Conservation (phyloP, 257 asterid genomes). For the Solanum ossicruentum region DNA sequence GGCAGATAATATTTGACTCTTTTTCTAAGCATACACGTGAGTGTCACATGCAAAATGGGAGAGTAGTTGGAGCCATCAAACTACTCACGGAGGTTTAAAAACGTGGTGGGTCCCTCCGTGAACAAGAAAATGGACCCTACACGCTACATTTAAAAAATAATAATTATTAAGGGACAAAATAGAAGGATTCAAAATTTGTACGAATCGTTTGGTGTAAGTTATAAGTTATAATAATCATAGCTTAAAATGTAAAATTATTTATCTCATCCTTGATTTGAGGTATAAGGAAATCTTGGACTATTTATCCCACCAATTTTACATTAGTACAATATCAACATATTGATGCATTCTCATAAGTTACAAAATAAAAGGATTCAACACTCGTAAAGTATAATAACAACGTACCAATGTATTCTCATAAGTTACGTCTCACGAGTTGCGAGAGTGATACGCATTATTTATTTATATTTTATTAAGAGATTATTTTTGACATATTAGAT, state of each 20-base stretch:
- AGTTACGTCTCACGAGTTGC: neutral
- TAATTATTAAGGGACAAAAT: neutral
- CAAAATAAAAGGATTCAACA: neutral
- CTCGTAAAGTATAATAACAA: neutral
- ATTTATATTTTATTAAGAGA: neutral
- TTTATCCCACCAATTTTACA: no score
- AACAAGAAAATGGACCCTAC: conserved; percentile 2
- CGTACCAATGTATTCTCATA: neutral
- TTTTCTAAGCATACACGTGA: conserved; percentile 1
- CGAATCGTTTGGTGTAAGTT: no score
- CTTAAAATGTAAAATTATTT: no score
- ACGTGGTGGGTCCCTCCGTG: conserved; percentile 8
- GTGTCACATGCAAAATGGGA: conserved; percentile 6
- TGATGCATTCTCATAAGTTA: neutral
- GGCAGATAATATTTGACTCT: neutral
- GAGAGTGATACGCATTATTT: neutral
- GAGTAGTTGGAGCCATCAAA: neutral
- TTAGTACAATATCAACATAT: neutral
- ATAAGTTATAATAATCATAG: no score
- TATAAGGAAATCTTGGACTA: no score
- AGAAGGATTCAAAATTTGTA: neutral
- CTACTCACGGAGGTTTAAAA: neutral
- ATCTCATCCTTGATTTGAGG: no score
- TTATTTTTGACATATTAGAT: no score
- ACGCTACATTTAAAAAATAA: neutral